Evolutionary conservation across 768 basidiomycete genomes (phyloP).

Genomic region (Rhodotorula graminis): DNA sequence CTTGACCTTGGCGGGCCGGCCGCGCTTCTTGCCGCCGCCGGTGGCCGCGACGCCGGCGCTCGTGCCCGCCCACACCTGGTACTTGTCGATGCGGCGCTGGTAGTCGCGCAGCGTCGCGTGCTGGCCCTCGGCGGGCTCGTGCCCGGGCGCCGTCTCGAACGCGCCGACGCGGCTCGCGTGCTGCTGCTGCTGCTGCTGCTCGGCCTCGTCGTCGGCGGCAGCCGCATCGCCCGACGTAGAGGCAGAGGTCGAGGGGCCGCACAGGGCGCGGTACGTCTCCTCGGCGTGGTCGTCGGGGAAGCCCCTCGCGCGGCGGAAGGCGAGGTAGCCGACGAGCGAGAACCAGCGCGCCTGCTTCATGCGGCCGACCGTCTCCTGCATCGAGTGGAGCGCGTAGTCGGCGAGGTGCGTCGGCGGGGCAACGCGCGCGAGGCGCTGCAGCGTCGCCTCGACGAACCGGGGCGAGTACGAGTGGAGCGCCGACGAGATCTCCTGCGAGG

Average conservation of each 20-base stretch:
- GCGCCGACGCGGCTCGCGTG: background rate
- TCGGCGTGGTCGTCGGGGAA: slow-evolving; percentile 53
- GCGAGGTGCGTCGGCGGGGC: slow-evolving; percentile 65
- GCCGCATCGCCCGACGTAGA: no score
- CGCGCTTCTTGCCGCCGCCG: slow-evolving; percentile 16
- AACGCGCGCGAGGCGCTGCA: slow-evolving; percentile 62
- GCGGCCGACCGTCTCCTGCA: slow-evolving; percentile 76
- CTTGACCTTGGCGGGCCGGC: slow-evolving; percentile 4
- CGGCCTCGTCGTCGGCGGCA: no score
- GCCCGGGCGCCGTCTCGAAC: background rate
- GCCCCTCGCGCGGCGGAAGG: slow-evolving; percentile 52
- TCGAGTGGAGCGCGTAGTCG: slow-evolving; percentile 63
- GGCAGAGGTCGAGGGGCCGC: background rate
- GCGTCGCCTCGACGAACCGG: slow-evolving; percentile 67
- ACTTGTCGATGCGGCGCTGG: background rate
- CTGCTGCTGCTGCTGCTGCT: no score
- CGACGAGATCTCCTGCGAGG: slow-evolving; percentile 43
- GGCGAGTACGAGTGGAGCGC: slow-evolving; percentile 61
- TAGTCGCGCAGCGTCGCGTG: slow-evolving; percentile 43
- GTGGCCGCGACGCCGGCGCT: background rate
- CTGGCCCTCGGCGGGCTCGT: slow-evolving; percentile 8
- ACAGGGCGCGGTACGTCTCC: background rate
- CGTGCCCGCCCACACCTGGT: background rate
- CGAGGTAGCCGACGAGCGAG: slow-evolving; percentile 63
- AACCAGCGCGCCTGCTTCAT: slow-evolving; percentile 83